These are phyloP conservation scores for Penicillium sclerotiorum DNA, from an alignment of 2,329 filamentous ascomycete species.

Conservation along the genomic window DNA sequence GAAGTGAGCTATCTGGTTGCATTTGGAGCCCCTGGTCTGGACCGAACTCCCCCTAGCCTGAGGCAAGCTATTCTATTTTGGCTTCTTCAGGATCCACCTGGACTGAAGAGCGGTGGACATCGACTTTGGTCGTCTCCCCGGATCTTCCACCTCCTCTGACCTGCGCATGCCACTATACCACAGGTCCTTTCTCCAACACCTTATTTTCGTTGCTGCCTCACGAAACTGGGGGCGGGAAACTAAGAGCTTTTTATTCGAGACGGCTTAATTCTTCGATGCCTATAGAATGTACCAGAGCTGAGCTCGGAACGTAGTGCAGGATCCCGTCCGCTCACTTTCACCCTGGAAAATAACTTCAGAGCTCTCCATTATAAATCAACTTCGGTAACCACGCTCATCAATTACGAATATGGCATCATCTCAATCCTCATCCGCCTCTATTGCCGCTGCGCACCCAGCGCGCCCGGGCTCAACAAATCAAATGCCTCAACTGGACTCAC, in stretches of 20 bases:
- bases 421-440: conserved; percentile 32
- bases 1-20: background rate
- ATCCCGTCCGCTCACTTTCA: background rate
- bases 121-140: background rate
- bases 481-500: conserved; percentile 64
- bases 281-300: background rate
- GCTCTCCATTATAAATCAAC: background rate
- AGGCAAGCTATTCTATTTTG: conserved; percentile 5
- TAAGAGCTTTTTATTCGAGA: too few species aligned
- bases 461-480: conserved; percentile 18
- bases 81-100: background rate
- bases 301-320: conserved; percentile 1
- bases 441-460: conserved; percentile 14
- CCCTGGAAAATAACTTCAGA: too few species aligned
- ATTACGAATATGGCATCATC: conserved; percentile 33
- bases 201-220: too few species aligned
- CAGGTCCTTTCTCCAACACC: background rate
- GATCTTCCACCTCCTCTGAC: background rate
- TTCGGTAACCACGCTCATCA: conserved; percentile 4
- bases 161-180: background rate
- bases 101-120: background rate
- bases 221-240: too few species aligned
- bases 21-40: background rate
- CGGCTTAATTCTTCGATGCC: too few species aligned
- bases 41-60: background rate